phyloP scores from a whole-genome alignment of 2,329 filamentous ascomycete genomes.

The Colletotrichum spinosum region DNA sequence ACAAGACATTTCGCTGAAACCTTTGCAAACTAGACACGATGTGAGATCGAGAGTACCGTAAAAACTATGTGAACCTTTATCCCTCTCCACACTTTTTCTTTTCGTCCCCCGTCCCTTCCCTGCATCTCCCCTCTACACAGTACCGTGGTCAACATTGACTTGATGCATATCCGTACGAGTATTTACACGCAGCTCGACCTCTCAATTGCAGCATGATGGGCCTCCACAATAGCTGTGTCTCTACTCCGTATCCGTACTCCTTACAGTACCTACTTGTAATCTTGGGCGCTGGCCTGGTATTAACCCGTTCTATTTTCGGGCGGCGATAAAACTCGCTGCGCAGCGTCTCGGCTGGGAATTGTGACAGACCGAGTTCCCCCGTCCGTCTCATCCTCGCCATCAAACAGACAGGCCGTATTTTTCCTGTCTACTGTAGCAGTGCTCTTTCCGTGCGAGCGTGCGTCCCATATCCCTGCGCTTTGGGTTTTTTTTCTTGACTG shows the following conservation, averaged over 20 bases:
- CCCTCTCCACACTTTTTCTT: background rate
- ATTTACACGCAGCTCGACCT: too few relatives aligned
- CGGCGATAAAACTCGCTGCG: conserved; percentile 35
- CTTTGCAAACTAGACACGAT: conserved; percentile 28
- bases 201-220: background rate
- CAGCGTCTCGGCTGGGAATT: conserved; percentile 21
- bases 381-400: conserved; percentile 34
- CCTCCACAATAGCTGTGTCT: conserved; percentile 28
- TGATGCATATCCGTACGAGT: too few relatives aligned
- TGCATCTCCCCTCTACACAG: conserved; percentile 23
- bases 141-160: too few relatives aligned
- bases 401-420: conserved; percentile 20
- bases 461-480: conserved; percentile 20
- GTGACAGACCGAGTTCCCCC: conserved; percentile 24
- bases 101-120: conserved; percentile 29
- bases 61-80: background rate
- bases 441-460: conserved; percentile 1
- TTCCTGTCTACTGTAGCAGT: too few relatives aligned
- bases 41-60: conserved; percentile 19
- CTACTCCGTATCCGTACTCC: background rate
- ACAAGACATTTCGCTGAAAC: conserved; percentile 31
- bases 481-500: too few relatives aligned
- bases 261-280: background rate
- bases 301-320: conserved; percentile 35
- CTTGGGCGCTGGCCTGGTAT: conserved; percentile 9